phyloP scores from a whole-genome alignment of 73 alveolate genomes.

The Tetrahymena malaccensis region DNA sequence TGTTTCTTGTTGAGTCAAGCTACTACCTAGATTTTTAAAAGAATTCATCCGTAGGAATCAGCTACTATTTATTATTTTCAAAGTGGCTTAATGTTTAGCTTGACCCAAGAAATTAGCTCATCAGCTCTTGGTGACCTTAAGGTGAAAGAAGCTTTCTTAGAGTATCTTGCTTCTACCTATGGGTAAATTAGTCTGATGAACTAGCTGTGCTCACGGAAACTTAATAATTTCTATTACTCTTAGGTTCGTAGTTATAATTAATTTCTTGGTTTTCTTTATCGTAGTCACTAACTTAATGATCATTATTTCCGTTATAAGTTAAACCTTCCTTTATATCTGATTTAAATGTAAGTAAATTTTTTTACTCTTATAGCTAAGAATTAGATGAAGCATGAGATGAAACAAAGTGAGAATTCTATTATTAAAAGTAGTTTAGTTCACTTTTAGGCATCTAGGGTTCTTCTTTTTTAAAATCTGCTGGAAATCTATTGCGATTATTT shows the following conservation, averaged over 20 bases:
- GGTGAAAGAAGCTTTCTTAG: neutral
- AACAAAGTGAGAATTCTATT: neutral
- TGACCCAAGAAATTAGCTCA: neutral
- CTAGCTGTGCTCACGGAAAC: neutral
- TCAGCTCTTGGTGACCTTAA: neutral
- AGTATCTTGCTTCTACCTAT: neutral
- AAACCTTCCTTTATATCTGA: neutral
- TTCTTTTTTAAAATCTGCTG: neutral
- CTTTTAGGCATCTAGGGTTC: neutral
- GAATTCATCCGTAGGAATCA: neutral
- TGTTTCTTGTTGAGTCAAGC: neutral
- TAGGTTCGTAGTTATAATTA: neutral
- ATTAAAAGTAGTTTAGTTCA: neutral
- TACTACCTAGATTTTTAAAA: neutral
- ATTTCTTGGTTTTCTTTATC: neutral
- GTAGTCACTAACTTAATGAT: neutral
- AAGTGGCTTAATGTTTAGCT: neutral
- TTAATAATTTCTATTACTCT: neutral
- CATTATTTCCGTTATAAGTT: neutral
- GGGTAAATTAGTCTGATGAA: neutral
- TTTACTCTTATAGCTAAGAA: neutral
- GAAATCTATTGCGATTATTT: neutral
- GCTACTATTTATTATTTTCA: neutral
- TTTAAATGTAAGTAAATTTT: neutral
- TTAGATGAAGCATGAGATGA: neutral